These are phyloP conservation scores for Puccinia hordei DNA, from an alignment of 1,284 basidiomycete genomes.

Conservation along the genomic window DNA sequence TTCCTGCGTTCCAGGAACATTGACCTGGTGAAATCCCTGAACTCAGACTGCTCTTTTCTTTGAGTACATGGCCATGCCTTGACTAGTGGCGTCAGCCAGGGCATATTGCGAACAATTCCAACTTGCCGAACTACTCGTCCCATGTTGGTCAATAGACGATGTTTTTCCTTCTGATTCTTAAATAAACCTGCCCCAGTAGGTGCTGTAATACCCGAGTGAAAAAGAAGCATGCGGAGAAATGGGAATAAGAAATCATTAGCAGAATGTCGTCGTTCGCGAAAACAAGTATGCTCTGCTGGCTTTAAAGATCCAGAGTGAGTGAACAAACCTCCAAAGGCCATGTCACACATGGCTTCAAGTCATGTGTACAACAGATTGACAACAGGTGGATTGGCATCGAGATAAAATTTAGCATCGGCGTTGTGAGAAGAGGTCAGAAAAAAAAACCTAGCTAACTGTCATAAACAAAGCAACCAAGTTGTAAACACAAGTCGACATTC, in stretches of 20 bases:
- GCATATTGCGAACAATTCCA: slow-evolving; percentile 47
- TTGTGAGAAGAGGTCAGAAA: neutral
- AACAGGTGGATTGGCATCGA: neutral
- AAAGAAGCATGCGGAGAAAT: neutral
- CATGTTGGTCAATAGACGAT: slow-evolving; percentile 35
- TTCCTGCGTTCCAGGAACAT: slow-evolving; percentile 42
- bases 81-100: slow-evolving; percentile 44
- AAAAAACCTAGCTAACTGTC: slow-evolving; percentile 23
- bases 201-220: slow-evolving; percentile 13
- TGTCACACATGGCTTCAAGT: slow-evolving; percentile 38
- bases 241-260: neutral
- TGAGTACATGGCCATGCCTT: slow-evolving; percentile 26
- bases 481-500: slow-evolving; percentile 38
- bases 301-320: neutral
- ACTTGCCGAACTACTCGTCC: slow-evolving; percentile 48
- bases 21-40: slow-evolving; percentile 41
- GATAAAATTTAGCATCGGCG: neutral
- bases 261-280: neutral
- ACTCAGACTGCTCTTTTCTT: slow-evolving; percentile 19
- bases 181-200: slow-evolving; percentile 23
- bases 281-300: neutral
- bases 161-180: slow-evolving; percentile 29
- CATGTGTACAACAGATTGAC: neutral
- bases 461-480: slow-evolving; percentile 47
- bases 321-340: slow-evolving; percentile 45